Percentiles rank a stretch among this genome's conserved stretches.
Conservation (phyloP, 2,329 filamentous ascomycete genomes). For the Aspergillus alliaceus region DNA sequence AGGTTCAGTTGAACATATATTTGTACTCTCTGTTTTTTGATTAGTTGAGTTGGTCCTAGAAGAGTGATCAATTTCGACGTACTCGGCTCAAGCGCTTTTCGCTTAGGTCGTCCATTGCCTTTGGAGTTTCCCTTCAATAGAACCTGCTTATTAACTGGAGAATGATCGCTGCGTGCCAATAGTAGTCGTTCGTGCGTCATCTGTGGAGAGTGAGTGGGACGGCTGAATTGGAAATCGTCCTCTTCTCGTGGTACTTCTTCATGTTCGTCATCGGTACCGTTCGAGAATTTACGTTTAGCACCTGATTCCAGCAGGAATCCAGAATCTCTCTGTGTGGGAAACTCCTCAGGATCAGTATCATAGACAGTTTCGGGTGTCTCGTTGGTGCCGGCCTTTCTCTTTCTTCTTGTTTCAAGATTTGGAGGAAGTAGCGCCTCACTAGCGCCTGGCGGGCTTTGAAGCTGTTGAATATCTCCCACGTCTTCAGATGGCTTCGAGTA, state of each 20-base stretch:
- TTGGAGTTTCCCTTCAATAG: slow-evolving; percentile 17
- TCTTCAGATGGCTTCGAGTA: slow-evolving; percentile 5
- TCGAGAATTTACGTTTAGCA: slow-evolving; percentile 59
- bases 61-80: slow-evolving; percentile 21
- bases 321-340: background rate
- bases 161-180: slow-evolving; percentile 9
- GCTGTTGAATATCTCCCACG: slow-evolving; percentile 2
- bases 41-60: slow-evolving; percentile 11
- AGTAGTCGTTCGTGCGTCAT: slow-evolving; percentile 10
- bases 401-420: slow-evolving; percentile 33
- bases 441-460: slow-evolving; percentile 9
- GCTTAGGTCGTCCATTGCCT: slow-evolving; percentile 17
- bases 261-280: slow-evolving; percentile 49
- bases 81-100: slow-evolving; percentile 46
- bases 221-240: slow-evolving; percentile 37
- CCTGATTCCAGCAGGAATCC: slow-evolving; percentile 44
- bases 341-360: background rate
- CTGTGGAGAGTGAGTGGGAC: slow-evolving; percentile 22
- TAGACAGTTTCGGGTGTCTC: background rate
- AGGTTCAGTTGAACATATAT: slow-evolving; percentile 39
- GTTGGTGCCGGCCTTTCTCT: slow-evolving; percentile 19
- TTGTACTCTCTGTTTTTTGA: slow-evolving; percentile 47
- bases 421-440: slow-evolving; percentile 25
- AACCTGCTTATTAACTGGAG: slow-evolving; percentile 17
- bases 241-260: slow-evolving; percentile 18